Percentiles rank a stretch among this genome's conserved stretches.
Evolutionary conservation across 73 alveolate genomes (phyloP).

Genomic region (Paramecium biaurelia): DNA sequence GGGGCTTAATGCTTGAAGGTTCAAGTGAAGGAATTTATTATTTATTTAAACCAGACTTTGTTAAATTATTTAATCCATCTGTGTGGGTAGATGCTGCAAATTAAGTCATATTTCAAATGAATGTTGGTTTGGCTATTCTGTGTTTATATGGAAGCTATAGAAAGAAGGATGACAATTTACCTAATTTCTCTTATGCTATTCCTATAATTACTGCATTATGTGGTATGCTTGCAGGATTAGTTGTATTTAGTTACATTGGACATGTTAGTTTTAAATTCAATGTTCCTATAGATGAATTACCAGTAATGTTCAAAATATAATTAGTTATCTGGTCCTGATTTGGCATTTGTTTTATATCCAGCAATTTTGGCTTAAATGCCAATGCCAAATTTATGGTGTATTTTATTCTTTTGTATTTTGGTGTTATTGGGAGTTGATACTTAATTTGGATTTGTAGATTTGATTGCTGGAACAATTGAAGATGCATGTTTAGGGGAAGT

Average conservation of each 20-base stretch:
- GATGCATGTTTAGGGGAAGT: slow-evolving; percentile 52
- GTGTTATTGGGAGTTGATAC: slow-evolving; percentile 61
- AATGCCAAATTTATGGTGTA: slow-evolving; percentile 60
- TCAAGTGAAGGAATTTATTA: slow-evolving; percentile 59
- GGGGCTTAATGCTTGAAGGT: slow-evolving; percentile 72
- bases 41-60: slow-evolving; percentile 63
- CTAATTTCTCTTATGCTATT: slow-evolving; percentile 49
- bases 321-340: slow-evolving; percentile 66
- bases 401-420: slow-evolving; percentile 61
- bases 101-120: slow-evolving; percentile 57
- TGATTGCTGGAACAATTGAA: slow-evolving; percentile 57
- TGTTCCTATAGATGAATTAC: slow-evolving; percentile 57
- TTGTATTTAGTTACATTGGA: slow-evolving; percentile 69
- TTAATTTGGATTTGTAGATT: slow-evolving; percentile 57
- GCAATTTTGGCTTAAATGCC: slow-evolving; percentile 66
- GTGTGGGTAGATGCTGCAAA: slow-evolving; percentile 77
- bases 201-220: slow-evolving; percentile 67
- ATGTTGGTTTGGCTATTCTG: slow-evolving; percentile 62
- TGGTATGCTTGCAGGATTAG: slow-evolving; percentile 67
- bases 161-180: slow-evolving; percentile 19
- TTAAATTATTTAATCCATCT: slow-evolving; percentile 46
- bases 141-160: slow-evolving; percentile 62
- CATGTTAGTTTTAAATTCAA: slow-evolving; percentile 35
- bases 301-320: not conserved
- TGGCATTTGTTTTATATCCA: slow-evolving; percentile 74